Conservation (phyloP, 1,139 yeast genomes). For the Wickerhamiella pararugosa region DNA sequence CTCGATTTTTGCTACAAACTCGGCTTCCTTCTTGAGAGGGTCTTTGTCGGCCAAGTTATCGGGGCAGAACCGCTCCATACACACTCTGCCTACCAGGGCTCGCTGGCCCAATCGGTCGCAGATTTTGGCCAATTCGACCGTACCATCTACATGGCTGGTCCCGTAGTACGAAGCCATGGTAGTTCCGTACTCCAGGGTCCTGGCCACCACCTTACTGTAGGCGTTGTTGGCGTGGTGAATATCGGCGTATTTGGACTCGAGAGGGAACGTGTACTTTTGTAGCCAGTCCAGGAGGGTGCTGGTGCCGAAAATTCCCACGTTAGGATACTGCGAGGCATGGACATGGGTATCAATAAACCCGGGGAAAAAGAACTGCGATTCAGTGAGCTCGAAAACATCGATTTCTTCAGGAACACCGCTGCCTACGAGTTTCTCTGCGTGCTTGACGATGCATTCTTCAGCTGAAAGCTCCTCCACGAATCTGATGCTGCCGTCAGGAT, state of each 20-base stretch:
- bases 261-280: constrained; percentile 70
- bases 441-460: constrained; percentile 3
- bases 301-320: constrained; percentile 77
- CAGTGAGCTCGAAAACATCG: constrained; percentile 14
- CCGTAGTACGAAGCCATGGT: constrained; percentile 89
- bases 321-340: constrained; percentile 96
- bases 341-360: constrained; percentile 93
- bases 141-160: constrained; percentile 63
- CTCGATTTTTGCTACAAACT: constrained; percentile 40
- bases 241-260: constrained; percentile 49
- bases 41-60: constrained; percentile 49
- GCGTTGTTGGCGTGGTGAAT: constrained; percentile 40
- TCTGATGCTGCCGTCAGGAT: constrained; percentile 32
- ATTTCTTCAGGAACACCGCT: neutral
- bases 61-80: constrained; percentile 69
- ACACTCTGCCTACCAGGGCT: constrained; percentile 87
- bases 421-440: neutral
- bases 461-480: constrained; percentile 24
- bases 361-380: constrained; percentile 45
- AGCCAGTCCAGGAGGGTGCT: constrained; percentile 83
- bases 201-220: constrained; percentile 47
- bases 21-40: constrained; percentile 47
- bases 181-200: constrained; percentile 67
- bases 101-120: constrained; percentile 60
- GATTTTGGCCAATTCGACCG: constrained; percentile 61